Percentiles rank a stretch among this genome's conserved stretches.
These are phyloP conservation scores for Verbena officinalis DNA, from an alignment of 257 asterid genomes.

Conservation along the genomic window DNA sequence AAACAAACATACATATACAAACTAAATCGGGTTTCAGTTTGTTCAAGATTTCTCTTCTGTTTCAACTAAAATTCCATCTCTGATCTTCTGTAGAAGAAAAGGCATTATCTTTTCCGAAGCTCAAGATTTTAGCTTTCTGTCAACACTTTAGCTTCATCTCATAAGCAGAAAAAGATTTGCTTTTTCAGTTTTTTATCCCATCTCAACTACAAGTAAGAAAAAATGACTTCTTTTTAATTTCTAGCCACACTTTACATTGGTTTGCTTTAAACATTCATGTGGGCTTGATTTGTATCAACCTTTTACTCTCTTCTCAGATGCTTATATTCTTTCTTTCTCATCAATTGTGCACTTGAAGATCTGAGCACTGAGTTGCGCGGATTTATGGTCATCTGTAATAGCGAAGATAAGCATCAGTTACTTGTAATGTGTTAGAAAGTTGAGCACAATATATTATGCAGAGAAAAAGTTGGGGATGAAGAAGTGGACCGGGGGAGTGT, in stretches of 20 bases:
- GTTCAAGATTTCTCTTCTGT: not conserved
- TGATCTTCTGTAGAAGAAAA: not conserved
- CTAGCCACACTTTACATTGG: not conserved
- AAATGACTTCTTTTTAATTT: conserved; percentile 2
- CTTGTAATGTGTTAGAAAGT: not conserved
- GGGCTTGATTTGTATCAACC: not conserved
- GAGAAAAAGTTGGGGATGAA: conserved; percentile 50
- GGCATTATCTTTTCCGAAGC: not conserved
- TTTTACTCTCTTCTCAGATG: not conserved
- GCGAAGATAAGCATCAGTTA: not conserved
- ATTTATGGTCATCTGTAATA: not conserved
- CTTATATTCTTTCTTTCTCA: not conserved
- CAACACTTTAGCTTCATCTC: no score
- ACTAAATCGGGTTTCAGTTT: not conserved
- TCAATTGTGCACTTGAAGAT: not conserved
- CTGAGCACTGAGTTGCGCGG: not conserved
- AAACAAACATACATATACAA: not conserved
- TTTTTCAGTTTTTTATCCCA: not conserved
- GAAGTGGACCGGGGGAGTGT: conserved; percentile 75
- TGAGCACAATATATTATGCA: conserved; percentile 27
- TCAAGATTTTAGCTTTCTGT: conserved; percentile 18
- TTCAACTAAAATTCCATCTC: no score
- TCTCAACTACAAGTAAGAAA: conserved; percentile 27
- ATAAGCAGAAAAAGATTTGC: not conserved
- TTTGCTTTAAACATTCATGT: not conserved